Evolutionary conservation across 108 stramenopile species (phyloP).

Genomic region (Cyclotella choctawhatcheeana): DNA sequence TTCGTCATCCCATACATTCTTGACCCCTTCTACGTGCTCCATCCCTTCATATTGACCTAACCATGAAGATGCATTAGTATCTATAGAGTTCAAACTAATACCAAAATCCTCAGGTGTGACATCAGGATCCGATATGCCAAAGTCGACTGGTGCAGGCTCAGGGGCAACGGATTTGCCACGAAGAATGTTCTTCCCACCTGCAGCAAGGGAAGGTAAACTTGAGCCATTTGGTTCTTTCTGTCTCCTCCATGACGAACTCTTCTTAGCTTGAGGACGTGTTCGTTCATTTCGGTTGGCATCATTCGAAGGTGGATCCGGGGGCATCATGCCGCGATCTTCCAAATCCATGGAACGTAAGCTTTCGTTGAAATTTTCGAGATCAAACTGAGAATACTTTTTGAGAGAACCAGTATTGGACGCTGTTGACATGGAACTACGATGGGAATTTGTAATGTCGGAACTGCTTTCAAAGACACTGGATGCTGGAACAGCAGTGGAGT

Average conservation of each 20-base stretch:
- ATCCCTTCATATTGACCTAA: constrained; percentile 39
- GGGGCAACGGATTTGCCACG: not conserved
- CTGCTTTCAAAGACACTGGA: constrained; percentile 2
- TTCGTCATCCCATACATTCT: constrained; percentile 37
- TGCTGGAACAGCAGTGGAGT: not conserved
- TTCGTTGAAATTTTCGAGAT: constrained; percentile 40
- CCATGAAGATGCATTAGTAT: constrained; percentile 33
- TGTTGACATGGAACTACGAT: not conserved
- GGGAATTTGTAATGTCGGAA: constrained; percentile 1
- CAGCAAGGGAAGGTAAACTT: constrained; percentile 19
- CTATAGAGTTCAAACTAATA: constrained; percentile 31
- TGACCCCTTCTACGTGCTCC: constrained; percentile 30
- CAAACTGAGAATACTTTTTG: constrained; percentile 8
- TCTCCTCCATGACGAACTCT: constrained; percentile 3
- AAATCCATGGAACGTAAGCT: constrained; percentile 45
- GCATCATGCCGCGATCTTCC: constrained; percentile 18
- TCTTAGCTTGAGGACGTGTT: not conserved
- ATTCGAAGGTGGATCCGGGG: constrained; percentile 1
- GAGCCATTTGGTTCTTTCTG: constrained; percentile 33
- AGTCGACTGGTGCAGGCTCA: not conserved
- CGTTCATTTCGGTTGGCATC: not conserved
- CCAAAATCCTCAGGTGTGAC: constrained; percentile 34
- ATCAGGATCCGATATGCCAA: constrained; percentile 27
- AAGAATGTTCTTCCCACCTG: constrained; percentile 9
- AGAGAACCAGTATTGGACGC: constrained; percentile 1